Conservation (phyloP, 495 filamentous ascomycete genomes). For the Bryoglossum gracile region DNA sequence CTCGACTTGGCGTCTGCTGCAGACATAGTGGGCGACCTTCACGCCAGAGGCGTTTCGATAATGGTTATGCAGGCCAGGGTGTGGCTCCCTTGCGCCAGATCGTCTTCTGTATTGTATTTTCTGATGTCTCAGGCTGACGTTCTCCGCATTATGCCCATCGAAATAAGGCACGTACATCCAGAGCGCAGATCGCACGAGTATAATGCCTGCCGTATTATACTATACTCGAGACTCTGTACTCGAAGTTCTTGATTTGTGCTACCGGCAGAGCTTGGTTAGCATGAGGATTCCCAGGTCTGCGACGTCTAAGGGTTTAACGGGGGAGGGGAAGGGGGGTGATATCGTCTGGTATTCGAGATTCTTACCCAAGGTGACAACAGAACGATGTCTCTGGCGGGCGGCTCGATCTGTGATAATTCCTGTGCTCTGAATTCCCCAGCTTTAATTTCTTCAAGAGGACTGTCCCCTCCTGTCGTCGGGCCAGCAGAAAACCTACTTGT, state of each 20-base stretch:
- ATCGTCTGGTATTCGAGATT: too few species aligned
- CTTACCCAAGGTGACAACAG: conserved; percentile 13
- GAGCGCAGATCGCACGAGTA: background rate
- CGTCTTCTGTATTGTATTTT: conserved; percentile 9
- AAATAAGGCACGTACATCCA: background rate
- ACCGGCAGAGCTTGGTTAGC: conserved; percentile 9
- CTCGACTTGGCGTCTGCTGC: conserved; percentile 63
- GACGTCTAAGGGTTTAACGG: conserved; percentile 9
- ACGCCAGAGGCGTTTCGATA: conserved; percentile 10
- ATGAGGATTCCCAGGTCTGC: conserved; percentile 15
- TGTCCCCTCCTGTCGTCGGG: too few species aligned
- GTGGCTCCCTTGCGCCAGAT: conserved; percentile 11
- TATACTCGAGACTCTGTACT: too few species aligned
- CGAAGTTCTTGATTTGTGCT: background rate
- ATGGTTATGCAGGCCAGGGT: conserved; percentile 1
- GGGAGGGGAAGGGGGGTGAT: background rate
- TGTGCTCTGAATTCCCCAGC: too few species aligned
- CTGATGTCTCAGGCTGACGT: conserved; percentile 13
- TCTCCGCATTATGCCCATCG: conserved; percentile 20
- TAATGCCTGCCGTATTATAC: too few species aligned
- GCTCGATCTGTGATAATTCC: too few species aligned
- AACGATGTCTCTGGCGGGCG: too few species aligned
- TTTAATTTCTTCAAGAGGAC: too few species aligned
- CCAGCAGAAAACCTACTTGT: conserved; percentile 4
- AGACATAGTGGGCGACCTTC: conserved; percentile 13